phyloP scores from a whole-genome alignment of 371 early-diverging fungal genomes.

The Rhizopus arrhizus region DNA sequence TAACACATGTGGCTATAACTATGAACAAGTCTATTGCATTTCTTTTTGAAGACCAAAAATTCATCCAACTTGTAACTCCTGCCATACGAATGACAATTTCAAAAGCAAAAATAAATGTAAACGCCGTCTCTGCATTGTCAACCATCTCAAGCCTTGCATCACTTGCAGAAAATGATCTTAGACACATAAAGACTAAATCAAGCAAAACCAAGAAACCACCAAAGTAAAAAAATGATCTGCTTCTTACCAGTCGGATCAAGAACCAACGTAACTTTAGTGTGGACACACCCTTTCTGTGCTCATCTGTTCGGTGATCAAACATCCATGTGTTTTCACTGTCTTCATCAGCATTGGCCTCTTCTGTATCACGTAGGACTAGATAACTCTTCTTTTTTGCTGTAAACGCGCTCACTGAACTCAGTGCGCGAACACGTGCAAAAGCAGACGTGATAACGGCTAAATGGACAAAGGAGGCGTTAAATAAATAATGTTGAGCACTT shows the following conservation, averaged over 20 bases:
- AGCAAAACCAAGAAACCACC: constrained; percentile 56
- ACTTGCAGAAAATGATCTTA: constrained; percentile 51
- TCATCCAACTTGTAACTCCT: constrained; percentile 50
- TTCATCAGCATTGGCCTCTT: constrained; percentile 16
- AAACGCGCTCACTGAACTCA: constrained; percentile 55
- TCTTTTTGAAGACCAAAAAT: constrained; percentile 52
- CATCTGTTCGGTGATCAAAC: constrained; percentile 50
- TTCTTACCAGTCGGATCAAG: constrained; percentile 47
- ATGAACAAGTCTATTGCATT: constrained; percentile 55
- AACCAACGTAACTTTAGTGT: constrained; percentile 34
- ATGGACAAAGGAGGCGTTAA: not conserved
- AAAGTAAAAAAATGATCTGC: constrained; percentile 46
- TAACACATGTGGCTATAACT: constrained; percentile 54
- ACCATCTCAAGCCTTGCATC: constrained; percentile 36
- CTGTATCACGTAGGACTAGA: constrained; percentile 33
- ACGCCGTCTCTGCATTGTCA: constrained; percentile 53
- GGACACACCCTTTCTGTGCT: constrained; percentile 34
- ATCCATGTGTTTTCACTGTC: constrained; percentile 46
- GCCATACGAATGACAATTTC: constrained; percentile 56
- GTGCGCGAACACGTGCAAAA: constrained; percentile 60
- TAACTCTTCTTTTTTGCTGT: constrained; percentile 46
- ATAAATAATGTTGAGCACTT: not conserved
- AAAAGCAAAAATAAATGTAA: constrained; percentile 53
- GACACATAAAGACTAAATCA: constrained; percentile 55
- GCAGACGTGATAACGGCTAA: constrained; percentile 65